phyloP scores from a whole-genome alignment of 352 stramenopile species.

The Plasmopara viticola region DNA sequence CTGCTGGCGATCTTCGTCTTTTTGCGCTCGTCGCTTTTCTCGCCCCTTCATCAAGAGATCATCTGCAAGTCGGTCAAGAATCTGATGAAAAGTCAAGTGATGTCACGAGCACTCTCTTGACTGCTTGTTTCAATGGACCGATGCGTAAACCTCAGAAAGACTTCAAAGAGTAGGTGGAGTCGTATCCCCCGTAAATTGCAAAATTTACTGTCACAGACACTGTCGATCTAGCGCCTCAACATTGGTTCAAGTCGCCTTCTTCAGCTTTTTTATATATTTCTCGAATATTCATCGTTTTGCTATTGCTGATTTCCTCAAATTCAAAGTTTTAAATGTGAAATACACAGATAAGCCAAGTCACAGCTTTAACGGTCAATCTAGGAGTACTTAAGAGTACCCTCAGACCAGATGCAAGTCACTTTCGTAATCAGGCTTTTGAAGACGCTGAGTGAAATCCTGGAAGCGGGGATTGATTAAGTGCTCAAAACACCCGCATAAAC shows the following conservation, averaged over 20 bases:
- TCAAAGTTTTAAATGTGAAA: slow-evolving; percentile 1
- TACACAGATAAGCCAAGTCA: slow-evolving; percentile 35
- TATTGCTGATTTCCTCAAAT: slow-evolving; percentile 3
- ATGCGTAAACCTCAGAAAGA: slow-evolving; percentile 12
- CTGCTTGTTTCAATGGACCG: slow-evolving; percentile 31
- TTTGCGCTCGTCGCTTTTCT: slow-evolving; percentile 17
- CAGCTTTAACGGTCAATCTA: slow-evolving; percentile 36
- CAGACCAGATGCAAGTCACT: no score
- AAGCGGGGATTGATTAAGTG: no score
- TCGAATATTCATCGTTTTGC: slow-evolving; percentile 31
- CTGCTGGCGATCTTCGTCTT: slow-evolving; percentile 13
- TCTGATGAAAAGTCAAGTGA: slow-evolving; percentile 44
- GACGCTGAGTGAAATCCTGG: no score
- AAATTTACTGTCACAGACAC: slow-evolving; percentile 26
- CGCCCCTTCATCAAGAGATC: slow-evolving; percentile 22
- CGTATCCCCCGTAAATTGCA: slow-evolving; percentile 31
- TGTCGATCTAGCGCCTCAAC: slow-evolving; percentile 7
- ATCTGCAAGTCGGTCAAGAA: slow-evolving; percentile 50
- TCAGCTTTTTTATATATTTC: slow-evolving; percentile 30
- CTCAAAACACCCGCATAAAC: no score
- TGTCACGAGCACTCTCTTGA: slow-evolving; percentile 29
- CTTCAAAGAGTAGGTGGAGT: slow-evolving; percentile 3
- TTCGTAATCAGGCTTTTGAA: no score
- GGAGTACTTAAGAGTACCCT: no score
- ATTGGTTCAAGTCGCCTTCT: slow-evolving; percentile 13